Base-by-base conservation (phyloP, 345 rosid genomes). In the Dimocarpus longan region DNA sequence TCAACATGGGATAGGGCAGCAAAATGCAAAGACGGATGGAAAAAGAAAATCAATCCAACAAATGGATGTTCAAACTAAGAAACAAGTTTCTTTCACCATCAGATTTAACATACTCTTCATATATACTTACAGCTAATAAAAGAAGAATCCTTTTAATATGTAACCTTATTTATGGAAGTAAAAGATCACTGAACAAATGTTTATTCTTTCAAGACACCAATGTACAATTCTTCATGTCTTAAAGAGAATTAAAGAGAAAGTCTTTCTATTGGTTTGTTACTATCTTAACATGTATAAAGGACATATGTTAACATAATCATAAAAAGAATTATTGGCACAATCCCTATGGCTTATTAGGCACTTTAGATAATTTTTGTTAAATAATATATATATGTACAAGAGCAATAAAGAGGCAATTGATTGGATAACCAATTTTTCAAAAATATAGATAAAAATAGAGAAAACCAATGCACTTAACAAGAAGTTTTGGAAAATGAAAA, bases 381-480 rank as follows among this genome's bases (percentile, higher is more conserved):
- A 56, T 16, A 39, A 72, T 8, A 40, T 57, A 10, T 26, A 32
- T 60, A 70, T 68, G 70, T n/a, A 73, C 46, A 71, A 60, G 43
- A 46, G 71, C 8, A 37, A 60, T 1, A 46, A 16, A 59, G 43
- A 46, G 19, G 10, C 65, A 60, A 60, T 60, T 10, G 28, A 60
- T n/a, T 60, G 65, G 6, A 21, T 21, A 8, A 9, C n/a, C 10
- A 8, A 6, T 8, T 60, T 75, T 32, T 26, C 9, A 70, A 60
- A 59, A 26, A 75, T 59, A 21, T 59, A 46, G 72, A 72, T 32
- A 66, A 16, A 24, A 59, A 56, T 10, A 75, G 19, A 16, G 46
- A 81, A 60, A 39, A 32, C 22, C 52, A 73, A 52, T n/a, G 70
- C 73, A 71, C 71, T 66, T 52, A 67, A 75, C 64, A 67, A 52